Base-by-base conservation (phyloP, 371 early-diverging fungal species). In the Rhizopus stolonifer region DNA sequence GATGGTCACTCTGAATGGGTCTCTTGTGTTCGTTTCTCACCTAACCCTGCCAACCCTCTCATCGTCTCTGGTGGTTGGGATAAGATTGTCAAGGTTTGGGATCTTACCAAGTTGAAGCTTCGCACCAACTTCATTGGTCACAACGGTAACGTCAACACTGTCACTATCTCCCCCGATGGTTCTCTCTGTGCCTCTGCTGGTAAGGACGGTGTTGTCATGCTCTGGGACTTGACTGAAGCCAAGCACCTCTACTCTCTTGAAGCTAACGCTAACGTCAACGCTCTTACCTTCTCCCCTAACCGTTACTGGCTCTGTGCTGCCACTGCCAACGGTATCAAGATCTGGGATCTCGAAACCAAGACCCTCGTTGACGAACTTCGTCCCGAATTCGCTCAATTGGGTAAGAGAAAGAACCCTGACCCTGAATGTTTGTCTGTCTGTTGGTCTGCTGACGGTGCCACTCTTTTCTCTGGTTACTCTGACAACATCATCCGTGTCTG, bases 301-400 rank as follows among this genome's bases (percentile, higher is more conserved):
- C 89, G 96, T 57, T 97, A 96, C 94, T 98, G 99, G 99, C 86
- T 98, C 65, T 93, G 95, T 85, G 96, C 96, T 67, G 99, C 97
- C 76, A 95, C 95, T 65, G 81, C 83, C 58, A 76, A 83, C 49
- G 83, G 88, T 77, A 94, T 98, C 87, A 94, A 92, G 89, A 91
- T 98, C 83, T 96, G 96, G 96, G 97, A 98, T 75, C 81, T 97
- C 65, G 94, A 96, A 80, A 85, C 85, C 83, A 95, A 97, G 89
- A 81, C 85, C 38, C 76, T 93, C 59, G 94, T 96, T 44, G 91
- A 89, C 81, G 94, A 95, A 70, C 87, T 96, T 65, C 80, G 82
- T 60, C 89, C 94, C 65, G 93, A 93, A 64, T 88, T 89, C 73
- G 58, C 74, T 61, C 83, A 80, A 52, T 73, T 78, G 61, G 85